Base-by-base conservation (phyloP, 1,139 yeast species). In the Hansenula lynferdii region DNA sequence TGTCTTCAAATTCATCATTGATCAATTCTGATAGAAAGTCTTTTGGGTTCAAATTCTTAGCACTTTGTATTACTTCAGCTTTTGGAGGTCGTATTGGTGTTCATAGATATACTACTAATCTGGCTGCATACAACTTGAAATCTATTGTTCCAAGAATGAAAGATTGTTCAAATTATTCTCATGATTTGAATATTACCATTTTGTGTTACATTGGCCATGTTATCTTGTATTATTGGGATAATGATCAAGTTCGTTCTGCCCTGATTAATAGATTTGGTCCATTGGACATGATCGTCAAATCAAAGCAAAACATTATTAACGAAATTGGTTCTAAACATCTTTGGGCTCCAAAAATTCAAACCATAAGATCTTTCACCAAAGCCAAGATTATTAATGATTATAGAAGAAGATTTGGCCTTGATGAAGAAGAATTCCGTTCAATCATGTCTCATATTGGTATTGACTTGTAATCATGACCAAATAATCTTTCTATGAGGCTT, bases 191-290 rank as follows among this genome's bases (percentile, higher is more conserved):
- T 11, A 37, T 35, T 8, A 17, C 23, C 7, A 20, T 23, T 8
- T 17, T 36, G 20, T 41, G 43, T 21, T 42, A 34, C 22, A 18
- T 45, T 11, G 45, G 47, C 8, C 44, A 43, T 31, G 24, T 43
- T 6, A 18, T 42, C 10, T 10, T 43, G 10, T 42, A 37, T 18
- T 37, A 33, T 24, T 42, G 44, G 47, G 15, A 19, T 12, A 25
- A 38, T 28, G 14, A n/a, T 6, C 8, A 16, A 1, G 25, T 42
- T 11, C 27, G 31, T 20, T 12, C 9, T 4, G 21, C 28, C n/a
- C 12, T 43, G 17, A 21, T 16, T 5, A 26, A n/a, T 9, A 31
- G 41, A 14, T 44, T 35, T 34, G 48, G 48, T 5, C 30, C 32
- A 1, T 28, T 42, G 14, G 36, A 28, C 19, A n/a, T 14, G 11